Evolutionary conservation across 1,139 yeast genomes (phyloP).

Genomic region (Yamadazyma dendronema): DNA sequence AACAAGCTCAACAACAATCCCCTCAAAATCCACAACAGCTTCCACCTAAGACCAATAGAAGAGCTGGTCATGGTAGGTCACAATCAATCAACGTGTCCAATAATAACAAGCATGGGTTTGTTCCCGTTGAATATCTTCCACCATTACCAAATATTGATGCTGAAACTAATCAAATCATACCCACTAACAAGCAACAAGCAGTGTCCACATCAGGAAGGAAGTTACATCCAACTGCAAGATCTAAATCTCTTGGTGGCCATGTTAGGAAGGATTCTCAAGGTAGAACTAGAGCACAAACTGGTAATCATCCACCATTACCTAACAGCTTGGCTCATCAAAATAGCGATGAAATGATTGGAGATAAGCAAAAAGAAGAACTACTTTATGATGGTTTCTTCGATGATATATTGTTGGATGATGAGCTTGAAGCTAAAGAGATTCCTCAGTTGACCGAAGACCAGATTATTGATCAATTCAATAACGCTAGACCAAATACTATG

Average conservation of each 20-base stretch:
- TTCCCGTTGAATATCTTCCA: slow-evolving; percentile 48
- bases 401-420: slow-evolving; percentile 50
- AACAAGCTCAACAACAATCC: slow-evolving; percentile 6
- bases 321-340: slow-evolving; percentile 40
- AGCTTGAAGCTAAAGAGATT: slow-evolving; percentile 30
- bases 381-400: slow-evolving; percentile 59
- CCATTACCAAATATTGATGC: slow-evolving; percentile 47
- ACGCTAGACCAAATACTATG: slow-evolving; percentile 79
- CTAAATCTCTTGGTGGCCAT: slow-evolving; percentile 81
- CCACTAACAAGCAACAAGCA: slow-evolving; percentile 9
- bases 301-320: slow-evolving; percentile 52
- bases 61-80: slow-evolving; percentile 28
- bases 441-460: slow-evolving; percentile 58
- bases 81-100: slow-evolving; percentile 26
- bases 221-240: slow-evolving; percentile 82
- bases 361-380: slow-evolving; percentile 20
- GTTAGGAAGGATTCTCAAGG: slow-evolving; percentile 59
- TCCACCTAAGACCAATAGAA: slow-evolving; percentile 9
- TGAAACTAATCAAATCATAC: slow-evolving; percentile 24
- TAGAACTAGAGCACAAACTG: slow-evolving; percentile 12
- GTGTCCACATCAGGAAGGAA: slow-evolving; percentile 17
- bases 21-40: slow-evolving; percentile 12
- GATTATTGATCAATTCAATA: slow-evolving; percentile 63
- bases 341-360: slow-evolving; percentile 37
- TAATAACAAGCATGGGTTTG: slow-evolving; percentile 38